Evolutionary conservation across 140 eudicot genomes (phyloP), one percentile per base, ranked within the genome.

Genomic region (Oenanthe javanica): DNA sequence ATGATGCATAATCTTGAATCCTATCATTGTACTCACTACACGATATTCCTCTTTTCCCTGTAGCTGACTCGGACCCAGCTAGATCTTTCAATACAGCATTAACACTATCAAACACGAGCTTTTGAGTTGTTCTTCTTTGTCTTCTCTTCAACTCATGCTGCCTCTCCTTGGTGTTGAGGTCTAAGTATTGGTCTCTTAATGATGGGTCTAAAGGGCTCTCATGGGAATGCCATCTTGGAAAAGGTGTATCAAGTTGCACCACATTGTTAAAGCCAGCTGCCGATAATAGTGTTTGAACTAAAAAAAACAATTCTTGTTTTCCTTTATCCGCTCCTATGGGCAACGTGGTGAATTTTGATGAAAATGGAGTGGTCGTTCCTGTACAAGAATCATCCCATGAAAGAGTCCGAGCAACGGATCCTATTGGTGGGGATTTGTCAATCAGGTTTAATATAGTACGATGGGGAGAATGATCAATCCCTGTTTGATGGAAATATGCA

Each of bases 351-450:
- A 88, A 84, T 76, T 78, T 86, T 55, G 59, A 14, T 3, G 85
- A 55, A 71, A 80, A 87, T 25, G 87, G 88, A 51, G 91, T 85
- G 82, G 96, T 85, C 69, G 89, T 81, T 23, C 88, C 92, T 49
- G 79, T 67, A 66, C 84, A 81, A 52, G 87, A 81, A 83, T 92
- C 96, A 25, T 89, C 96, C 97, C 97, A 88, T 50, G 99, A 85
- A 64, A 95, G 86, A 71, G 99, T 95, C 36, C 99, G 96, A 79
- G 97, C 92, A 81, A 95, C 88, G 77, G 99, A 95, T 81, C 98
- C 99, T 49, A 96, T 93, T 2, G 92, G 97, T 2, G 99, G 98
- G 9, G 99, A 96, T 87, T 96, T 96, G 84, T 87, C 99, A 54
- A 95, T 90, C 83, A 90, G 81, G 81, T 92, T 95, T 66, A 88